Conservation (phyloP, 257 asterid species). For the Hygrophila difformis region DNA sequence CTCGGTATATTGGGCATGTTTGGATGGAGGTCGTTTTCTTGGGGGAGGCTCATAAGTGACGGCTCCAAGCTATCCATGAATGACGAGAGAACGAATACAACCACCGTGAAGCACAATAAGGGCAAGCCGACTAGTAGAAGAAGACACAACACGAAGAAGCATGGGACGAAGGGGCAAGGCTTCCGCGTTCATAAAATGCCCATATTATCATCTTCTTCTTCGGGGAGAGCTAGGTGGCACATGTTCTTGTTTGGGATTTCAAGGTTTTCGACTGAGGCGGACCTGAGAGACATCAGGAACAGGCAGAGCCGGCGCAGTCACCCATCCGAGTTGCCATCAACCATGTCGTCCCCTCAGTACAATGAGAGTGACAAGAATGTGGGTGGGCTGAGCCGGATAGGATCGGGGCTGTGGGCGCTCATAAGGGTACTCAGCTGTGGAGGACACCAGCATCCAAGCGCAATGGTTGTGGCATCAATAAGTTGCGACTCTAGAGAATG, state of each 20-base stretch:
- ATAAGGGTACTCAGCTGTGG: constrained; percentile 57
- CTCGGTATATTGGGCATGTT: constrained; percentile 14
- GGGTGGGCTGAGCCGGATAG: constrained; percentile 9
- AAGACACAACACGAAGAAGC: constrained; percentile 15
- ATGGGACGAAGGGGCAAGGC: constrained; percentile 10
- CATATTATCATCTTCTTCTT: constrained; percentile 29
- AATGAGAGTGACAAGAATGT: constrained; percentile 4
- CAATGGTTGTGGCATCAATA: constrained; percentile 22
- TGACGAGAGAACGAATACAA: constrained; percentile 9
- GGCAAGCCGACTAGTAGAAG: constrained; percentile 5
- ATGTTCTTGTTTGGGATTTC: constrained; percentile 41
- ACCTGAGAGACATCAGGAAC: constrained; percentile 44
- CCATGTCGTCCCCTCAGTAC: constrained; percentile 13
- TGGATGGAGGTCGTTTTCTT: constrained; percentile 15
- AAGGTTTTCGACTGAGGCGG: constrained; percentile 34
- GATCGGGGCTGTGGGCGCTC: constrained; percentile 37
- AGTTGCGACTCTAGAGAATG: constrained; percentile 6
- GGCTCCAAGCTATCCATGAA: constrained; percentile 2
- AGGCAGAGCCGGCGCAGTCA: constrained; percentile 48
- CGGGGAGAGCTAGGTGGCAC: constrained; percentile 43
- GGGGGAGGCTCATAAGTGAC: constrained; percentile 2
- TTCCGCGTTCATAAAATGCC: constrained; percentile 29
- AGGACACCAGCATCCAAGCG: constrained; percentile 20
- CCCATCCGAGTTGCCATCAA: constrained; percentile 16
- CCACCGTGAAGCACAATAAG: neutral